Conservation (phyloP, 345 rosid species). For the Raphanus raphanistrum region DNA sequence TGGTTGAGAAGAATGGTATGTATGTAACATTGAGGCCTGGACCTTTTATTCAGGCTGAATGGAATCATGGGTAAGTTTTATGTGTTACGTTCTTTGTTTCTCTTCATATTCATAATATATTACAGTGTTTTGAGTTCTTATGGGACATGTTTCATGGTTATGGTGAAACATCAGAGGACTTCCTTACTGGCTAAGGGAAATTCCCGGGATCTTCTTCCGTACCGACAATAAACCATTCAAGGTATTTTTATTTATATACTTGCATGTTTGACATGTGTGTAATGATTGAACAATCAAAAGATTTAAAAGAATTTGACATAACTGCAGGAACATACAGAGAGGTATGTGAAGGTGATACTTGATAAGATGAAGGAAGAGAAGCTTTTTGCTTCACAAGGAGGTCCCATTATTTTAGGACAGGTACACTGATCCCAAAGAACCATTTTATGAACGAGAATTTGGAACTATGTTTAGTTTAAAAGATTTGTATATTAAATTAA, state of each 20-base stretch:
- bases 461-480: neutral
- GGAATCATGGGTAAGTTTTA: constrained; percentile 85
- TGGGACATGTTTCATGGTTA: constrained; percentile 18
- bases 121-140: neutral
- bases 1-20: constrained; percentile 56
- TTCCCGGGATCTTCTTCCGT: constrained; percentile 66
- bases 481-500: neutral
- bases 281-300: neutral
- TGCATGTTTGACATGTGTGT: constrained; percentile 10
- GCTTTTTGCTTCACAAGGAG: constrained; percentile 63
- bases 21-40: constrained; percentile 72
- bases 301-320: neutral
- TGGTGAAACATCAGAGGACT: constrained; percentile 59
- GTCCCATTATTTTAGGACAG: constrained; percentile 63
- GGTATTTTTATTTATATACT: constrained; percentile 43
- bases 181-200: constrained; percentile 88
- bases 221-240: constrained; percentile 74
- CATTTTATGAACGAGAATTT: neutral
- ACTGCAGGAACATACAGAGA: constrained; percentile 58
- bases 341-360: constrained; percentile 47
- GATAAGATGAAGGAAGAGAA: constrained; percentile 46
- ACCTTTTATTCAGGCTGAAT: constrained; percentile 94
- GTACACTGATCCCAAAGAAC: constrained; percentile 24
- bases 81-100: neutral
- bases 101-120: neutral